phyloP scores from a whole-genome alignment of 129 eudicot genomes.

The Apium graveolens region DNA sequence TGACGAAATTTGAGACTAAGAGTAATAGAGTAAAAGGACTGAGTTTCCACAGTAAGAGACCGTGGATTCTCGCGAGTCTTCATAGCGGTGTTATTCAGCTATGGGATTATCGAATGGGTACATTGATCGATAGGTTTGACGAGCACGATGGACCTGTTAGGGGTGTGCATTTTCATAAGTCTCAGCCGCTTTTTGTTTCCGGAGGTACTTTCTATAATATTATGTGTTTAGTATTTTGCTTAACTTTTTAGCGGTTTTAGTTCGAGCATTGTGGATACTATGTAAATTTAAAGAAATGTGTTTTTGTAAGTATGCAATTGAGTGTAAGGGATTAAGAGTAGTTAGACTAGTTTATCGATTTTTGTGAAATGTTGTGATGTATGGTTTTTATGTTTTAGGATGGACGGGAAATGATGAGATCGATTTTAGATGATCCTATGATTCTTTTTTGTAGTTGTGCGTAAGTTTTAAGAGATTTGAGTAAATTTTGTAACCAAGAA shows the following conservation, averaged over 20 bases:
- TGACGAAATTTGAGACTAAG: conserved; percentile 15
- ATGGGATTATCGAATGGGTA: conserved; percentile 50
- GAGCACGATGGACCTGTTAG: conserved; percentile 13
- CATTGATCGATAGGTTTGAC: conserved; percentile 38
- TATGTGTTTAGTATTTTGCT: background rate
- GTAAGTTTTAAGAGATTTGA: background rate
- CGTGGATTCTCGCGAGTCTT: conserved; percentile 47
- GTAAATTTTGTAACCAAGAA: background rate
- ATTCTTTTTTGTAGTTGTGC: background rate
- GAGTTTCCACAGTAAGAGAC: conserved; percentile 44
- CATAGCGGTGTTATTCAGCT: conserved; percentile 52
- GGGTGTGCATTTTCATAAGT: background rate
- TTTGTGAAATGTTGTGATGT: background rate
- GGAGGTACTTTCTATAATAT: background rate
- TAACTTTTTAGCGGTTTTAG: background rate
- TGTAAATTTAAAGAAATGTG: background rate
- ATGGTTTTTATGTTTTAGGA: too few relatives aligned
- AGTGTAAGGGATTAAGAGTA: background rate
- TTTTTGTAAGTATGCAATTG: background rate
- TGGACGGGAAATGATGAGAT: background rate
- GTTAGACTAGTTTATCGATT: background rate
- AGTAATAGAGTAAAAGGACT: conserved; percentile 24
- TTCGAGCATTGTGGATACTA: background rate
- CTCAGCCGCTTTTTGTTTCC: conserved; percentile 5
- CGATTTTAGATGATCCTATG: background rate